Evolutionary conservation across 1,284 basidiomycete species (phyloP), one percentile per base, ranked within the genome.

Genomic region (Lentinula novae-zelandiae): DNA sequence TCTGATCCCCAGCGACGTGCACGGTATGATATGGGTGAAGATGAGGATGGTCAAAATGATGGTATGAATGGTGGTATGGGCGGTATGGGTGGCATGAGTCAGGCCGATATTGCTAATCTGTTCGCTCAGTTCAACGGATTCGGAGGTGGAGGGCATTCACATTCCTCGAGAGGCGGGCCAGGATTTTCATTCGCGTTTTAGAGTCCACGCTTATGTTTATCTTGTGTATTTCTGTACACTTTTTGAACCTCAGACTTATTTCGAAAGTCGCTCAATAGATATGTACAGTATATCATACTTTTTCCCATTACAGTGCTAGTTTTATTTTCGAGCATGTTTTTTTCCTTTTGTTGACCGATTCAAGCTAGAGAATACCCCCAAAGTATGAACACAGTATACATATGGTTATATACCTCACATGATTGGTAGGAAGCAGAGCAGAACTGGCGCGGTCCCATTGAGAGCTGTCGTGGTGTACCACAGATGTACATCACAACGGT

Each of bases 11-110:
- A 75, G 20, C 78, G 86, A 54, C 78, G 90, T 48, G 78, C 87
- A 64, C 81, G 90, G 51, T 92, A 92, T 67, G 90, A 92, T 68
- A 68, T 84, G 70, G 90, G 90, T 42, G 89, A 88, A 63, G 89
- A 92, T 68, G 89, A 91, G 63, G 87, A 90, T 60, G 59, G 59
- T 33, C 34, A 51, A 13, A 60, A 56, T 48, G 59, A 56, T 33
- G 59, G 58, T 2, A 20, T 22, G 44, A 12, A 8, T 46, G 86
- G 66, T 0, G 71, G 75, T 33, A 69, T 67, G 53, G 73, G 76
- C 40, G 76, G 76, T 5, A 76, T 75, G 72, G 75, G 76, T 13
- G 80, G 81, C 15, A 73, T 82, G 75, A 71, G 72, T 60, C 71
- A 70, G 40, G 74, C 79, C 36, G 85, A 89, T 70, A 64, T 90